Evolutionary conservation across 1,284 basidiomycete genomes (phyloP), one percentile per base, ranked within the genome.

Genomic region (Ganoderma meredithae): DNA sequence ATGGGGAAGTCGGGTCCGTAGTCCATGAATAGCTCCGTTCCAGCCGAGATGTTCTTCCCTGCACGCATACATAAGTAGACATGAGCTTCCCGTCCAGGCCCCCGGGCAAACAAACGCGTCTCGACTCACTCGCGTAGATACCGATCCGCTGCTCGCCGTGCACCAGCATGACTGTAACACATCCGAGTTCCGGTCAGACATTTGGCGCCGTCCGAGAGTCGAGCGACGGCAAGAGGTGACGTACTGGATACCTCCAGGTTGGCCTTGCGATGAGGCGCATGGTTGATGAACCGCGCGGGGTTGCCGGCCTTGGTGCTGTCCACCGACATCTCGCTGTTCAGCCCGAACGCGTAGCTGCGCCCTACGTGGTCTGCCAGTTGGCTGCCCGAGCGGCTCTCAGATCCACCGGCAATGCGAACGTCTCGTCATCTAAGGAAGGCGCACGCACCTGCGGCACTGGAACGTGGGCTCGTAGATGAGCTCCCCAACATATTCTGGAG

Each of bases 401-500:
- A 25, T 40, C 25, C n/a, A 4, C 25, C 2, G 39, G 25, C n/a
- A n/a, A n/a, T n/a, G n/a, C n/a, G n/a, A n/a, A n/a, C n/a, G n/a
- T n/a, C n/a, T n/a, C n/a, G n/a, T n/a, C n/a, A n/a, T n/a, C n/a
- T n/a, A n/a, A n/a, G n/a, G n/a, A n/a, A n/a, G n/a, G n/a, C n/a
- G n/a, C n/a, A 67, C 78, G 15, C 58, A 79, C 80, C 75, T 72
- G 61, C 80, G 75, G 19, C 73, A 75, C 0, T 78, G 72, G 19
- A 83, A 79, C 0, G 84, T 84, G 0, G 77, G 68, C 27, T 82
- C 74, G 43, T 74, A 83, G 2, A 90, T 78, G 17, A 89, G 76
- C 69, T 90, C 85, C 1, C 90, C 90, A 36, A 83, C 78, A 72
- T 91, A 91, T 74, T 89, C 90, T 90, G 68, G 3, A 4, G 19